Evolutionary conservation across 2,329 filamentous ascomycete species (phyloP), one percentile per base, ranked within the genome.

Genomic region (Polychaeton citri): DNA sequence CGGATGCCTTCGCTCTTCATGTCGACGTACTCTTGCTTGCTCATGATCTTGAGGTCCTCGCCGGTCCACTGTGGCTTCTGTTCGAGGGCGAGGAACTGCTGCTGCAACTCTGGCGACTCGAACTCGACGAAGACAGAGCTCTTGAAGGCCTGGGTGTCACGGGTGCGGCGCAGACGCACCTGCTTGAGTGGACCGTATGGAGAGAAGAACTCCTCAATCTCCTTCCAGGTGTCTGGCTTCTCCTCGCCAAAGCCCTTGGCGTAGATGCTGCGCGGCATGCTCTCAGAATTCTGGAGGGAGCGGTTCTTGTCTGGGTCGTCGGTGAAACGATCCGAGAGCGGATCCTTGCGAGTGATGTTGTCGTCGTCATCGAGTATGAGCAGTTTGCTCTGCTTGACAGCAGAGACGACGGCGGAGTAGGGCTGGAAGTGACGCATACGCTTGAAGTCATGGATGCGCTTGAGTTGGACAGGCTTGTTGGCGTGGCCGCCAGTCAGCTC

Each of bases 51-150:
- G 35, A 96, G 69, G 21, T 84, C 77, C 46, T 82, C 69, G 35
- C 72, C 86, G 59, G 93, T 78, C 76, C 78, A 98, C 58, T 79
- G 74, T 40, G 90, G 90, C 59, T 81, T 78, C 15, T 83, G 79
- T 37, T 93, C 81, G 28, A 85, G 65, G 10, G 67, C 75, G 42
- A 95, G 65, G 63, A 98, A 98, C 40, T 76, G 76, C 58, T 86
- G 71, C 51, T 83, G 79, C 16, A 75, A 71, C 47, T 92, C 83
- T 52, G 86, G 79, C 34, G 74, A 74, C 43, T 74, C 71, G 59
- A 96, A 98, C 61, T 95, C 88, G 46, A 94, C 84, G 55, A 95
- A 96, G 39, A 94, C 84, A 47, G 85, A 94, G 48, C 88, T 86
- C 72, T 98, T 98, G 77, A 96, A 98, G 9, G 10, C 18, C 12